A percentile compares a stretch with the other conserved stretches of the same genome.
Conservation (phyloP, 1,284 basidiomycete species). For the Trametes versicolor region DNA sequence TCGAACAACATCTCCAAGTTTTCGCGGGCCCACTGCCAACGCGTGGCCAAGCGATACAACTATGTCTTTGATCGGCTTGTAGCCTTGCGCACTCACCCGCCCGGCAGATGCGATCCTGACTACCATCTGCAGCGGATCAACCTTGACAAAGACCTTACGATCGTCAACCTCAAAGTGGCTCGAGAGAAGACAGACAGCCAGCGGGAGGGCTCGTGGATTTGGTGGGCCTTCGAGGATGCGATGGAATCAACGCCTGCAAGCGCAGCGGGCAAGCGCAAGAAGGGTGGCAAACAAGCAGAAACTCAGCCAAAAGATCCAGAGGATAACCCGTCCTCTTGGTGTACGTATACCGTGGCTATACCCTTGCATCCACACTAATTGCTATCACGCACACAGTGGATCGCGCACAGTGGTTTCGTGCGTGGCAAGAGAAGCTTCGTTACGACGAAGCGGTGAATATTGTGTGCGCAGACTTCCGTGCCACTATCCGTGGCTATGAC, state of each 20-base stretch:
- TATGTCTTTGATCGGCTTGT: not conserved
- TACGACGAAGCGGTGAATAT: not conserved
- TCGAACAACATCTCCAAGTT: not conserved
- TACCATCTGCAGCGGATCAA: not conserved
- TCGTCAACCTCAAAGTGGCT: not conserved
- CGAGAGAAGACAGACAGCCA: not conserved
- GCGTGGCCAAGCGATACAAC: not conserved
- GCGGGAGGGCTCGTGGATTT: not conserved
- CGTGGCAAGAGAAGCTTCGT: not conserved
- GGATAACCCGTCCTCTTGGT: not conserved
- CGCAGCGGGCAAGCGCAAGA: not conserved
- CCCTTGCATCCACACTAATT: not conserved
- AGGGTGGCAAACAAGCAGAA: not conserved
- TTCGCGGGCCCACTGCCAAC: not conserved
- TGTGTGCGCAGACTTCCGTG: not conserved
- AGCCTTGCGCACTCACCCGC: not conserved
- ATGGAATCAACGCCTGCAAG: not conserved
- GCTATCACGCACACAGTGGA: not conserved
- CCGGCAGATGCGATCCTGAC: not conserved
- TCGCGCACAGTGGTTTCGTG: not conserved
- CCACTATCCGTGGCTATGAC: not conserved
- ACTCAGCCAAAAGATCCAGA: not conserved
- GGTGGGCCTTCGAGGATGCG: not conserved
- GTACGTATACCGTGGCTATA: not conserved
- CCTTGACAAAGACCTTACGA: not conserved